phyloP scores from a whole-genome alignment of 2,329 filamentous ascomycete genomes.

The Ophiocordyceps camponoti-leonardi region DNA sequence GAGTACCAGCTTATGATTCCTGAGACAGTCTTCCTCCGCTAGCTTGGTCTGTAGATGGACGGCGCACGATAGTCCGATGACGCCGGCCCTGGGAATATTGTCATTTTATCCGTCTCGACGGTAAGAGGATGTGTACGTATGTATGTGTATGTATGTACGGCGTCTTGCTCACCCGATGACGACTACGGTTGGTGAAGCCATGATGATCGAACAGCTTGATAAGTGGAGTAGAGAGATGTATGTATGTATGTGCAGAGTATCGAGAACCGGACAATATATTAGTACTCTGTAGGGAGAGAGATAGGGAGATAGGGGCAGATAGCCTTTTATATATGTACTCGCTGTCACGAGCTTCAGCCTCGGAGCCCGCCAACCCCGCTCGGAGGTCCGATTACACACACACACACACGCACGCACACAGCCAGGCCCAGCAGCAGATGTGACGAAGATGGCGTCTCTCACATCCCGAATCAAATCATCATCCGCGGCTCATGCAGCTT shows the following conservation, averaged over 20 bases:
- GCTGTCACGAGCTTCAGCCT: too few species aligned
- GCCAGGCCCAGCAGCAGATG: too few species aligned
- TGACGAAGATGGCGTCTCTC: neutral
- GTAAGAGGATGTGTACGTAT: too few species aligned
- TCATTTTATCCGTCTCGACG: too few species aligned
- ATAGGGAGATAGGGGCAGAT: too few species aligned
- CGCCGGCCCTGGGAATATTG: constrained; percentile 29
- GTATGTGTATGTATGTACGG: too few species aligned
- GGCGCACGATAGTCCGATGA: constrained; percentile 32
- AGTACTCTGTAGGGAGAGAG: too few species aligned
- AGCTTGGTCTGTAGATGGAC: constrained; percentile 21
- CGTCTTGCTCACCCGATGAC: neutral
- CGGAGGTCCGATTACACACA: neutral
- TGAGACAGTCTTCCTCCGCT: neutral
- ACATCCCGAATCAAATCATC: too few species aligned
- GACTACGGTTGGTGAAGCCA: neutral
- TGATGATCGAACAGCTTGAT: neutral
- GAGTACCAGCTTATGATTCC: constrained; percentile 7
- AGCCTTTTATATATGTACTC: too few species aligned
- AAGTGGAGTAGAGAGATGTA: too few species aligned
- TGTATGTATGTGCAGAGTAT: neutral
- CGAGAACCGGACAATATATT: neutral
- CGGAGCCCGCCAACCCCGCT: neutral
- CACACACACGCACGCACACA: too few species aligned
- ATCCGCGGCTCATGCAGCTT: too few species aligned